Conservation (phyloP, 805 yeast genomes). For the Pichia paraexigua region DNA sequence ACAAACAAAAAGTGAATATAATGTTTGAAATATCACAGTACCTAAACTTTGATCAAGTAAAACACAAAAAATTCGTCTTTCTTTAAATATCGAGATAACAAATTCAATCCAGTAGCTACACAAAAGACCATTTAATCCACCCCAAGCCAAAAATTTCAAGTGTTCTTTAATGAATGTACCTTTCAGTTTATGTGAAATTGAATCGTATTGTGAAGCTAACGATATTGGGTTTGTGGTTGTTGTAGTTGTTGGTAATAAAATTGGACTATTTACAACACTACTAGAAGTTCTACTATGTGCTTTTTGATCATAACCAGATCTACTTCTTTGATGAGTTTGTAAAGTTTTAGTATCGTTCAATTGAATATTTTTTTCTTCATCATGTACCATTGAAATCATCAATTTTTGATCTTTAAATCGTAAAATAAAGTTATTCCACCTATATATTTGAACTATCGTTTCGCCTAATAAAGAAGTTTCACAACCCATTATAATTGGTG, state of each 20-base stretch:
- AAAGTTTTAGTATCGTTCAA: background rate
- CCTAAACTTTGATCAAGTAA: slow-evolving; percentile 49
- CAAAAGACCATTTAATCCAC: slow-evolving; percentile 47
- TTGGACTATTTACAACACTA: background rate
- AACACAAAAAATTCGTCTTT: slow-evolving; percentile 33
- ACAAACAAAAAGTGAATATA: slow-evolving; percentile 40
- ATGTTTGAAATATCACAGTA: slow-evolving; percentile 44
- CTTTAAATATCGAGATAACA: slow-evolving; percentile 30
- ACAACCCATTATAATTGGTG: slow-evolving; percentile 13
- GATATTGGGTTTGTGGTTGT: background rate
- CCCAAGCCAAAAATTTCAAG: slow-evolving; percentile 51
- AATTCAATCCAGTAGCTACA: slow-evolving; percentile 48
- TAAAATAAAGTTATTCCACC: slow-evolving; percentile 1
- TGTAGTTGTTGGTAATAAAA: background rate
- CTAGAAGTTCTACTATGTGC: background rate
- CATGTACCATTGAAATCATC: background rate
- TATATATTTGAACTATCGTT: slow-evolving; percentile 6
- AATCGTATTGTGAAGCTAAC: background rate
- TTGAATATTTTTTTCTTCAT: background rate
- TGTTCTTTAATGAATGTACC: slow-evolving; percentile 18
- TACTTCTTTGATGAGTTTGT: background rate
- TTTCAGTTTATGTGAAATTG: background rate
- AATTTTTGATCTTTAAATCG: background rate
- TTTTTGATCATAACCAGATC: background rate
- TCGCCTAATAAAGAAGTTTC: slow-evolving; percentile 12